A percentile compares a stretch with the other conserved stretches of the same genome.
These are phyloP conservation scores for Passalora sequoiae DNA, from an alignment of 2,329 filamentous ascomycete genomes.

Conservation along the genomic window DNA sequence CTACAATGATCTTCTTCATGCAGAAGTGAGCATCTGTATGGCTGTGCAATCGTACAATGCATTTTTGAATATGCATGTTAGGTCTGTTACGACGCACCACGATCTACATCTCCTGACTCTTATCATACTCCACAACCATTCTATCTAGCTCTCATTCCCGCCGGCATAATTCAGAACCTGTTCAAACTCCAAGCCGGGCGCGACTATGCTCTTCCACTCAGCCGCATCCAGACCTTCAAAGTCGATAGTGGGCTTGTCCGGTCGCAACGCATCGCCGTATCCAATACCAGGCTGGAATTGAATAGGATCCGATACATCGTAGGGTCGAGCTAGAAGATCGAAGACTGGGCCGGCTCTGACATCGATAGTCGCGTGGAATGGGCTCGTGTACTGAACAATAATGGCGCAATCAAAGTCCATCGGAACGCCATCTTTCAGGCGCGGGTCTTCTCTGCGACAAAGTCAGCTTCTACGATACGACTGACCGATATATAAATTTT, in stretches of 20 bases:
- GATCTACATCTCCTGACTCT: too few species aligned
- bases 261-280: conserved; percentile 5
- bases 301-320: conserved; percentile 9
- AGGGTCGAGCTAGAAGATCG: conserved; percentile 14
- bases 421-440: conserved; percentile 1
- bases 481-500: too few species aligned
- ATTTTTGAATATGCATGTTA: too few species aligned
- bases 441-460: not conserved
- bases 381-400: conserved; percentile 6
- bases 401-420: conserved; percentile 14
- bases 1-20: too few species aligned
- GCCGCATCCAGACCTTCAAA: conserved; percentile 5
- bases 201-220: conserved; percentile 8
- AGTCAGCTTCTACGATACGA: too few species aligned
- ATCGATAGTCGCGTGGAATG: conserved; percentile 8
- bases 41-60: too few species aligned
- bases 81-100: too few species aligned
- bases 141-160: too few species aligned
- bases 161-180: conserved; percentile 1
- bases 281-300: conserved; percentile 12
- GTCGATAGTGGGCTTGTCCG: not conserved
- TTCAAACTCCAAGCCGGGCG: conserved; percentile 3
- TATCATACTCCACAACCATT: too few species aligned
- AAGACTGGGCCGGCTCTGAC: conserved; percentile 15
- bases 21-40: too few species aligned